Evolutionary conservation across 352 stramenopile species (phyloP), one percentile per base, ranked within the genome.

Genomic region (Phytopythium ostracodes): DNA sequence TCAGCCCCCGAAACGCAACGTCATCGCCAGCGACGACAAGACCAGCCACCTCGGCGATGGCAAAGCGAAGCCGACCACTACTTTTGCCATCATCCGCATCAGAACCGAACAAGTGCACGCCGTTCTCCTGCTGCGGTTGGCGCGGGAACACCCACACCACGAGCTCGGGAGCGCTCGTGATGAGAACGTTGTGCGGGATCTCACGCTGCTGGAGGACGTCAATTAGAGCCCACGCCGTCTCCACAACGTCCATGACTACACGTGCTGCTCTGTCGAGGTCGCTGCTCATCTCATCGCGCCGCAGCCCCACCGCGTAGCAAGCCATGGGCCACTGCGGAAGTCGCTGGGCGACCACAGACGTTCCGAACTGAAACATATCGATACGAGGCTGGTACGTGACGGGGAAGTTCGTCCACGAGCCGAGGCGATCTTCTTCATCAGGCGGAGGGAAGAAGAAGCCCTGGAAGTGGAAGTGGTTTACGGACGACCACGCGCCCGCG

Each of bases 381-480:
- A 74, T 24, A 59, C 77, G 60, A 5, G n/a, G 25, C 46, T 91
- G 79, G 11, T 12, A 27, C 1, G 62, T 54, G 38, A 92, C 47
- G 6, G 79, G 77, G 53, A 92, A 81, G 51, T 64, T 75, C 4
- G 25, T 54, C 47, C 47, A n/a, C 47, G 25, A n/a, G 8, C 54
- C 22, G 20, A 5, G 12, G 35, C 20, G 11, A 36, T 14, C 15
- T 5, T 18, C 12, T 17, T 42, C 50, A 60, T 35, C 15, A 43
- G 70, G 27, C 14, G 73, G 53, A 50, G 68, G 36, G 38, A 84
- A 75, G 60, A 86, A 88, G 36, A 81, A 88, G 0, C 73, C 76
- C 65, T 92, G 84, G 4, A 91, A 75, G 36, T 92, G 84, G 50
- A 86, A 84, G 56, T 92, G 81, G 52, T 91, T 88, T 12, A 92